These are phyloP conservation scores for Lactifluus subvellereus DNA, from an alignment of 768 basidiomycete species.

Conservation along the genomic window DNA sequence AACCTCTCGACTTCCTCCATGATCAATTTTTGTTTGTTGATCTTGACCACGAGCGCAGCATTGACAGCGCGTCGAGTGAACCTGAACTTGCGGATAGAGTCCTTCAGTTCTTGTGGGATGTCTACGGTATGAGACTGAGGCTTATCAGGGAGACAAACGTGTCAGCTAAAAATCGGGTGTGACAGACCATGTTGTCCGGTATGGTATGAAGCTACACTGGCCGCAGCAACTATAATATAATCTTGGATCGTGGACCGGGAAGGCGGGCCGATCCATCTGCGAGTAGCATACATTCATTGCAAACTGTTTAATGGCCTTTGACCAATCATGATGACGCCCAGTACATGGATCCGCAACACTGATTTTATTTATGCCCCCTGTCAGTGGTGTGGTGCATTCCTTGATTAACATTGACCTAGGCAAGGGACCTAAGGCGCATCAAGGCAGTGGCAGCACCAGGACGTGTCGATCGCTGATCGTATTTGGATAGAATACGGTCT, in stretches of 20 bases:
- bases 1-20: constrained; percentile 85
- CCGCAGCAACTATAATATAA: neutral
- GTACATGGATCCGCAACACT: neutral
- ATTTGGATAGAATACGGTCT: neutral
- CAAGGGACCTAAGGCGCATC: neutral
- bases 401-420: neutral
- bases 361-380: neutral
- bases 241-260: neutral
- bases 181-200: constrained; percentile 18
- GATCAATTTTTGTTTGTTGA: constrained; percentile 72
- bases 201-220: neutral
- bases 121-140: constrained; percentile 71
- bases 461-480: too few relatives aligned
- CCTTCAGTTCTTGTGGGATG: constrained; percentile 73
- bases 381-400: neutral
- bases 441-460: too few relatives aligned
- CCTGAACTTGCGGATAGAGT: constrained; percentile 77
- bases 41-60: constrained; percentile 83
- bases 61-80: constrained; percentile 59
- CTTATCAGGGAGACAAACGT: neutral
- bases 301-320: too few relatives aligned
- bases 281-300: too few relatives aligned
- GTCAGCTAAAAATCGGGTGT: neutral
- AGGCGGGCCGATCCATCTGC: neutral
- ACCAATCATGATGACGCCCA: too few relatives aligned